Evolutionary conservation across 176 grass and related monocot genomes (phyloP), one percentile per base, ranked within the genome.

Genomic region (Oryza glaberrima): DNA sequence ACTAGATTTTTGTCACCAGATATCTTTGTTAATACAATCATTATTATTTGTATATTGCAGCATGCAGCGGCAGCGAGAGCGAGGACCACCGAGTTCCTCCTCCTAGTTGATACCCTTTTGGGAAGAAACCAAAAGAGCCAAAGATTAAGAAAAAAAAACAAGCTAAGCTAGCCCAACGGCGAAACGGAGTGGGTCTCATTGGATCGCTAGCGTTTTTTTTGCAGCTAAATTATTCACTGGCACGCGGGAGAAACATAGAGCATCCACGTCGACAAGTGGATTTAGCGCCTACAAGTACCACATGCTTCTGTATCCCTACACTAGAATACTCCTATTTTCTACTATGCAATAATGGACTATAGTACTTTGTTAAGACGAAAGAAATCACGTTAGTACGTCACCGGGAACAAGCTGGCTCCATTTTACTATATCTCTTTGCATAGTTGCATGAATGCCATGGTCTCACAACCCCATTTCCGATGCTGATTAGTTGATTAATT

Each of bases 401-500:
- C 67, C 58, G 60, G 60, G 58, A 19, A 74, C 38, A 10, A 76
- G 72, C 82, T 68, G 47, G 20, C 40, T 41, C 36, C 69, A 77
- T 14, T 82, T 47, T 86, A 25, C 54, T 58, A 58, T 78, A 49
- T 61, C 22, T 6, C 54, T 65, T 65, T 10, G 66, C 54, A n/a
- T n/a, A 63, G 58, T 63, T 63, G 58, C 58, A 63, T 58, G 58
- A 44, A 44, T 43, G 41, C n/a, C 58, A 63, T 20, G 36, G 38
- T n/a, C 52, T 15, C 16, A n/a, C 56, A 9, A 38, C n/a, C 34
- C 75, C 60, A 78, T 69, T 78, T 64, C 75, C 67, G 2, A 78
- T 71, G 75, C 36, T 9, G 83, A 85, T 85, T 13, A 78, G 69
- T 85, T 77, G 75, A 85, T 71, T 71, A 77, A 3, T 77, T 22